These are phyloP conservation scores for Aspergillus persii DNA, from an alignment of 2,329 filamentous ascomycete species.

Conservation along the genomic window DNA sequence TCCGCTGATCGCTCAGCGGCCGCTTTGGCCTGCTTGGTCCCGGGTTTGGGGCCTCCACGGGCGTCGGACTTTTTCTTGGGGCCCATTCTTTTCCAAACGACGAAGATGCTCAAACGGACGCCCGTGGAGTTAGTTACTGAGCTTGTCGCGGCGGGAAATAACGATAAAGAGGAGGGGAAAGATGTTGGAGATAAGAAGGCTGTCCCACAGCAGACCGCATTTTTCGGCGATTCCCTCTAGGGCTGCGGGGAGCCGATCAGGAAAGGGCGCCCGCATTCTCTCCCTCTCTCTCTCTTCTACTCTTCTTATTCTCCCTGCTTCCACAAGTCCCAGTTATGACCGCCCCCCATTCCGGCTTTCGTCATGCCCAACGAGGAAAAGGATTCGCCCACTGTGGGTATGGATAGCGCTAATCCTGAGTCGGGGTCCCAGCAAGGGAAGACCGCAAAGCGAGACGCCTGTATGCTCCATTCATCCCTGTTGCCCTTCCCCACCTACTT, in stretches of 20 bases:
- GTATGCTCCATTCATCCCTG: conserved; percentile 21
- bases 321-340: background rate
- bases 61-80: conserved; percentile 43
- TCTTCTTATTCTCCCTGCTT: background rate
- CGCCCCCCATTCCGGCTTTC: background rate
- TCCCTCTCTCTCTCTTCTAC: background rate
- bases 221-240: conserved; percentile 1
- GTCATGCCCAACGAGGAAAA: background rate
- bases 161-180: conserved; percentile 5
- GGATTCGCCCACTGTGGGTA: conserved; percentile 6
- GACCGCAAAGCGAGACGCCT: conserved; percentile 37
- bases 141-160: background rate
- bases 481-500: background rate
- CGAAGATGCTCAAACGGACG: conserved; percentile 8
- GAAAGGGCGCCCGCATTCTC: background rate
- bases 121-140: conserved; percentile 23
- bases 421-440: conserved; percentile 10
- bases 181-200: conserved; percentile 13
- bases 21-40: conserved; percentile 41
- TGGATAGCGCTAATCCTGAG: conserved; percentile 5
- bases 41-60: conserved; percentile 40
- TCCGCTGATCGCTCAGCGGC: conserved; percentile 33
- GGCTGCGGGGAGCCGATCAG: conserved; percentile 14
- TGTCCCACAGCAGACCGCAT: conserved; percentile 34
- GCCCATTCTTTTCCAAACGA: conserved; percentile 29